Evolutionary conservation across 2,329 filamentous ascomycete genomes (phyloP).

Genomic region (Ceratocystis papillata): DNA sequence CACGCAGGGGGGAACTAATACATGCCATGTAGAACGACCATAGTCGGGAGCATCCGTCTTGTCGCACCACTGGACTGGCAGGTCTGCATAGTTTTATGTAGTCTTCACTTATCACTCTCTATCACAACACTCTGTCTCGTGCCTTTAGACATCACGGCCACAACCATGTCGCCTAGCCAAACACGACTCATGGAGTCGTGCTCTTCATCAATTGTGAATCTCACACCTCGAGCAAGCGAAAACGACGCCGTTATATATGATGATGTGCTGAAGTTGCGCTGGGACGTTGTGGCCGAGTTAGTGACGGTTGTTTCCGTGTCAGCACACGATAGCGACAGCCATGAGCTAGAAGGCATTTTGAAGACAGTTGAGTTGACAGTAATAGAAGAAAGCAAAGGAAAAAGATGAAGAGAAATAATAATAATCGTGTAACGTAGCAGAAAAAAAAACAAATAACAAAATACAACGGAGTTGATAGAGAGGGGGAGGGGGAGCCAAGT

Average conservation of each 20-base stretch:
- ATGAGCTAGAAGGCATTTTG: constrained; percentile 10
- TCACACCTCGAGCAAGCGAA: not conserved
- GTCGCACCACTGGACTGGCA: not conserved
- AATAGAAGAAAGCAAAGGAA: constrained; percentile 13
- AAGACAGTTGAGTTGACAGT: constrained; percentile 18
- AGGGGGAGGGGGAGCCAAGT: not conserved
- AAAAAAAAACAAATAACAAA: not conserved
- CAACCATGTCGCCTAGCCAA: not conserved
- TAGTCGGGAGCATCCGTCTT: not conserved
- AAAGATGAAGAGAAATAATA: not conserved
- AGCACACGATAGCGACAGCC: not conserved
- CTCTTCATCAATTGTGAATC: not conserved
- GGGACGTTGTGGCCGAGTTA: constrained; percentile 20
- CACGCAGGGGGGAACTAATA: not conserved
- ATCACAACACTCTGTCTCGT: not conserved
- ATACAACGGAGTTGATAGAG: not conserved
- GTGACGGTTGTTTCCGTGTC: constrained; percentile 7
- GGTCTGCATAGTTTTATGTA: not conserved
- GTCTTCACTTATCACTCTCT: not conserved
- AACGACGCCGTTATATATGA: not conserved
- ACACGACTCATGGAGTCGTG: not conserved
- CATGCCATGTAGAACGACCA: not conserved
- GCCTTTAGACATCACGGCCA: not conserved
- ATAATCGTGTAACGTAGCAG: not conserved
- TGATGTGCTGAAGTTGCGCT: constrained; percentile 12